These are phyloP conservation scores for Phyllostachys edulis DNA, from an alignment of 176 grass and related monocot species.

Conservation along the genomic window DNA sequence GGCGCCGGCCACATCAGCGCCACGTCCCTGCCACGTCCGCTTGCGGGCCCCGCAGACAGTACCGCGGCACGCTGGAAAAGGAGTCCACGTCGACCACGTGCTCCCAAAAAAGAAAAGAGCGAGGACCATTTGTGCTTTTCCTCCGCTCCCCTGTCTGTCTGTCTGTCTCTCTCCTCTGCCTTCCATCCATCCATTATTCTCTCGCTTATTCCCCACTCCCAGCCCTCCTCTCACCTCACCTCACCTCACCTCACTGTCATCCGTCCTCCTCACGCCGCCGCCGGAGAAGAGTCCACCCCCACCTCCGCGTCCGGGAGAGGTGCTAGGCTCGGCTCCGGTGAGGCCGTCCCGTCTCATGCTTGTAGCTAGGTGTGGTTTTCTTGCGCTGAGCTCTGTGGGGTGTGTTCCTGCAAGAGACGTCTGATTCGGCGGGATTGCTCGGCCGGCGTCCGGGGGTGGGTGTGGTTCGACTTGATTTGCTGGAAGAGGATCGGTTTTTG, in stretches of 20 bases:
- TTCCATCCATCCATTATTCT: slow-evolving; percentile 44
- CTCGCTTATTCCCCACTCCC: slow-evolving; percentile 43
- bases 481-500: background rate
- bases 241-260: background rate
- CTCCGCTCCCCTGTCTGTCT: slow-evolving; percentile 24
- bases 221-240: background rate
- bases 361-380: background rate
- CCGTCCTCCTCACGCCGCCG: background rate
- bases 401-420: background rate
- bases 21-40: background rate
- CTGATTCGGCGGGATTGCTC: slow-evolving; percentile 20
- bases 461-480: slow-evolving; percentile 30
- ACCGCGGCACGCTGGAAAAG: slow-evolving; percentile 47
- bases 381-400: background rate
- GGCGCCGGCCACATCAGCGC: background rate
- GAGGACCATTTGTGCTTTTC: slow-evolving; percentile 51
- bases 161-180: background rate
- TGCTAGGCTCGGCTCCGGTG: background rate
- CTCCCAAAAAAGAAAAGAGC: slow-evolving; percentile 23
- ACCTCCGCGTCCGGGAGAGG: background rate
- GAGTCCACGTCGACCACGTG: slow-evolving; percentile 52
- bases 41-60: background rate
- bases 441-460: background rate
- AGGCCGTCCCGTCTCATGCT: background rate
- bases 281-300: background rate